Conservation (phyloP, 345 rosid genomes). For the Balakata baccata region DNA sequence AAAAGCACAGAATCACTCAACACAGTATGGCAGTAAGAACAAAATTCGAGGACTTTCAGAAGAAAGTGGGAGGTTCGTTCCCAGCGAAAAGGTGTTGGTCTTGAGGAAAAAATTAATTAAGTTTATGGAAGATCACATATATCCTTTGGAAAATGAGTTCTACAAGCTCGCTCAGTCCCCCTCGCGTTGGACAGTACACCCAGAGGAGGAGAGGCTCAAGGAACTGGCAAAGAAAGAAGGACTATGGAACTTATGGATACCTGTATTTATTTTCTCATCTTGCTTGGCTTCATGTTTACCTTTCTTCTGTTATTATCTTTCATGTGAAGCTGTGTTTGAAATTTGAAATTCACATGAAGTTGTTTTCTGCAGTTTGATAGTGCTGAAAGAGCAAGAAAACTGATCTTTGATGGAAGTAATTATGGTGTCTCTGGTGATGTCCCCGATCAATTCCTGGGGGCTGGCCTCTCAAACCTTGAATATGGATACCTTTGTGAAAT, state of each 20-base stretch:
- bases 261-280: constrained; percentile 38
- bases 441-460: constrained; percentile 62
- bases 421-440: constrained; percentile 24
- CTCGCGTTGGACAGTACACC: constrained; percentile 81
- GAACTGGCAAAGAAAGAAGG: constrained; percentile 87
- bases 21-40: constrained; percentile 21
- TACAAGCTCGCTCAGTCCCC: constrained; percentile 68
- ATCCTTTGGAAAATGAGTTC: constrained; percentile 80
- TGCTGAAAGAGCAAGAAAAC: constrained; percentile 75
- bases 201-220: constrained; percentile 85
- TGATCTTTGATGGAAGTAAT: constrained; percentile 43
- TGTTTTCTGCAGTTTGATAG: constrained; percentile 68
- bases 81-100: constrained; percentile 55
- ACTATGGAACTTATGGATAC: constrained; percentile 87
- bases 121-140: constrained; percentile 88
- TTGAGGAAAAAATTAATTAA: constrained; percentile 64
- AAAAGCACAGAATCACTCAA: constrained; percentile 30
- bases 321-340: neutral
- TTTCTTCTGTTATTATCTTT: neutral
- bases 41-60: constrained; percentile 40
- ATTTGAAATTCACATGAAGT: constrained; percentile 10
- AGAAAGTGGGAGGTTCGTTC: constrained; percentile 66
- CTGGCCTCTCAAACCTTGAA: constrained; percentile 91
- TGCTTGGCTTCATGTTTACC: constrained; percentile 6
- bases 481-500: constrained; percentile 97